phyloP scores from a whole-genome alignment of 139 green algal species.

The Raphidocelis subcapitata region DNA sequence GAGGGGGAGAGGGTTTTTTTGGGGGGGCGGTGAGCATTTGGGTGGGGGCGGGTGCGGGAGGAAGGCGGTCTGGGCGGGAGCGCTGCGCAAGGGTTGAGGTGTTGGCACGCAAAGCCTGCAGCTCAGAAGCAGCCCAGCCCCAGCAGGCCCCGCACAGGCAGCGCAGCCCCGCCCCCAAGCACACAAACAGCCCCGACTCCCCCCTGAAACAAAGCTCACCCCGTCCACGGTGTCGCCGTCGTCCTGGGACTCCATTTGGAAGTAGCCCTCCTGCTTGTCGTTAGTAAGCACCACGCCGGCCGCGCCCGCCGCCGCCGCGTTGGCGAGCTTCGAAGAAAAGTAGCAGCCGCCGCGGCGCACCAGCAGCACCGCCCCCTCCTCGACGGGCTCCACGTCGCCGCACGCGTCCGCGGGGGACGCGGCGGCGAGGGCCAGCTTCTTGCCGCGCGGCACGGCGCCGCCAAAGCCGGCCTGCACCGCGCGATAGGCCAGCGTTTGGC shows the following conservation, averaged over 20 bases:
- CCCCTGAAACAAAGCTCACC: too few species aligned
- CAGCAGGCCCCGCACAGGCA: too few species aligned
- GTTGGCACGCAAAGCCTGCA: too few species aligned
- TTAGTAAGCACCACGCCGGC: slow-evolving; percentile 73
- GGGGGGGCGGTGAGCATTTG: too few species aligned
- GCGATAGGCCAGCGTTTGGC: not conserved
- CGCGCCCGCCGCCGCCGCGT: slow-evolving; percentile 63
- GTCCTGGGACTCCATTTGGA: slow-evolving; percentile 41
- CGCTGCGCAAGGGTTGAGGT: too few species aligned
- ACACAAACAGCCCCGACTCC: too few species aligned
- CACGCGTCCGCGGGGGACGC: slow-evolving; percentile 10
- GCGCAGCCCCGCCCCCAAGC: too few species aligned
- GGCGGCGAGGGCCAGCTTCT: slow-evolving; percentile 25
- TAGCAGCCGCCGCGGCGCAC: slow-evolving; percentile 64
- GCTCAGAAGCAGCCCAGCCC: too few species aligned
- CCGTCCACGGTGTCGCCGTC: not conserved
- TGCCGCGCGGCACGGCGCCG: not conserved
- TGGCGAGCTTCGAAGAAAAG: slow-evolving; percentile 60
- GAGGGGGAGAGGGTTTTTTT: too few species aligned
- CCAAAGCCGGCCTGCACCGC: slow-evolving; percentile 21
- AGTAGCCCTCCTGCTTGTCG: slow-evolving; percentile 53
- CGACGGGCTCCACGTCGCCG: not conserved
- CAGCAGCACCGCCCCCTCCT: slow-evolving; percentile 48
- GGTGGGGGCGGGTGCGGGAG: too few species aligned
- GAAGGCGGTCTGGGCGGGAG: too few species aligned